A percentile compares a stretch with the other conserved stretches of the same genome.
Evolutionary conservation across 2,329 filamentous ascomycete species (phyloP).

Genomic region (Monosporascus sp.): DNA sequence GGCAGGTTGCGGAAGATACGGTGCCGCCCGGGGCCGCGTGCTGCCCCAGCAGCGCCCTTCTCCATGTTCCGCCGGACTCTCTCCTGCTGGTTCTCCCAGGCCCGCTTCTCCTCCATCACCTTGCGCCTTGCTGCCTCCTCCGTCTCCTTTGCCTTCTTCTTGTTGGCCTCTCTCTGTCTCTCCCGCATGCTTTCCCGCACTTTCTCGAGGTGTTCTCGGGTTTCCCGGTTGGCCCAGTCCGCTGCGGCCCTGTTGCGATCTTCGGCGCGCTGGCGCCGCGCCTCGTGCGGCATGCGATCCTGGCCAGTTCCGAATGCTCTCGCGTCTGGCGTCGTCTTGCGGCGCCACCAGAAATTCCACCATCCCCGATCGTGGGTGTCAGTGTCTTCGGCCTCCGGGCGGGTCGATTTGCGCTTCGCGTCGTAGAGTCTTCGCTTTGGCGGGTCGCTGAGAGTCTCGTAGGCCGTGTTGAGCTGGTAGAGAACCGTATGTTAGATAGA

Average conservation of each 20-base stretch:
- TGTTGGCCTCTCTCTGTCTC: not conserved
- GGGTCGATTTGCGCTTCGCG: no score
- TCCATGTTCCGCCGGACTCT: not conserved
- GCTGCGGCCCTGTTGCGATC: not conserved
- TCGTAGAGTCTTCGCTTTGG: not conserved
- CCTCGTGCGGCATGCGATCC: not conserved
- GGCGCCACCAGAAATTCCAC: no score
- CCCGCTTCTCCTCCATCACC: not conserved
- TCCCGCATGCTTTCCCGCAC: not conserved
- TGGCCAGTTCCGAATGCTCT: not conserved
- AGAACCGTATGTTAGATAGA: not conserved
- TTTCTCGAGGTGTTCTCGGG: not conserved
- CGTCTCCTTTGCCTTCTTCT: not conserved
- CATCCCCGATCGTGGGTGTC: no score
- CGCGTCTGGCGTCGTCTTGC: not conserved
- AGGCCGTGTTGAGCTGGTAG: not conserved
- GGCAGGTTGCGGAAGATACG: not conserved
- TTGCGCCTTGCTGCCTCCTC: not conserved
- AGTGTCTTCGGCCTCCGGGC: no score
- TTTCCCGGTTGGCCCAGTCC: not conserved
- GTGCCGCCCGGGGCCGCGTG: not conserved
- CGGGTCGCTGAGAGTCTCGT: not conserved
- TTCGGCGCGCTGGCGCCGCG: not conserved
- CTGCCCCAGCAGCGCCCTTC: not conserved
- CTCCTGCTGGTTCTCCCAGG: conserved; percentile 1